phyloP scores from a whole-genome alignment of 805 yeast genomes.

The Tetrapisispora phaffii region DNA sequence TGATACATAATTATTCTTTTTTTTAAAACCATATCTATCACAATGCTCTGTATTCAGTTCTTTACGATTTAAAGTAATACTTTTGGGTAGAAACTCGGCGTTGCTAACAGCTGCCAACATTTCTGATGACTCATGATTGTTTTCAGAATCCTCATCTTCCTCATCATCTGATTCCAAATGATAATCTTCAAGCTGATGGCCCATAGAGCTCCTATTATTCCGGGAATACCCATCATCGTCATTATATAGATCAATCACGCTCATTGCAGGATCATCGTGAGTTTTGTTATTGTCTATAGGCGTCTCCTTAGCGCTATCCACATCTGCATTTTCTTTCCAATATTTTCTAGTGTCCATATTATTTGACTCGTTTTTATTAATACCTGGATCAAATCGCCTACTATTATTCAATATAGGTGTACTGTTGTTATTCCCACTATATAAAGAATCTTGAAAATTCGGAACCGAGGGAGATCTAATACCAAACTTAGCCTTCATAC shows the following conservation, averaged over 20 bases:
- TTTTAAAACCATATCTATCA: constrained; percentile 85
- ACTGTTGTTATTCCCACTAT: constrained; percentile 5
- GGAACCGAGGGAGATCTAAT: constrained; percentile 13
- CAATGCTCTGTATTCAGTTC: constrained; percentile 20
- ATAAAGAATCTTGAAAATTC: constrained; percentile 8
- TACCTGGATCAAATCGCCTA: background rate
- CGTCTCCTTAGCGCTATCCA: background rate
- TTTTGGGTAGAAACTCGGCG: constrained; percentile 1
- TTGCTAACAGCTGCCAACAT: background rate
- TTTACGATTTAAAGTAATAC: background rate
- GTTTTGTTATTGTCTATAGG: background rate
- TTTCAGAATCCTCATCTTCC: constrained; percentile 1
- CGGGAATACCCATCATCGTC: constrained; percentile 19
- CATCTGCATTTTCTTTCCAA: background rate
- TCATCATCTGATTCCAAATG: constrained; percentile 5
- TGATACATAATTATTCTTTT: constrained; percentile 45
- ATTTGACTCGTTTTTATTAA: background rate
- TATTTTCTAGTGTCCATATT: background rate
- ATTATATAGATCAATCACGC: constrained; percentile 32
- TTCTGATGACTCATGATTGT: background rate
- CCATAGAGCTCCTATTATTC: constrained; percentile 1
- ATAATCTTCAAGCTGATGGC: constrained; percentile 4
- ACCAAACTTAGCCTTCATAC: background rate
- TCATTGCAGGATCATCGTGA: constrained; percentile 24
- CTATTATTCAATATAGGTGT: constrained; percentile 5